Evolutionary conservation across 2,329 filamentous ascomycete species (phyloP).

Genomic region (Aspergillus fijiensis): DNA sequence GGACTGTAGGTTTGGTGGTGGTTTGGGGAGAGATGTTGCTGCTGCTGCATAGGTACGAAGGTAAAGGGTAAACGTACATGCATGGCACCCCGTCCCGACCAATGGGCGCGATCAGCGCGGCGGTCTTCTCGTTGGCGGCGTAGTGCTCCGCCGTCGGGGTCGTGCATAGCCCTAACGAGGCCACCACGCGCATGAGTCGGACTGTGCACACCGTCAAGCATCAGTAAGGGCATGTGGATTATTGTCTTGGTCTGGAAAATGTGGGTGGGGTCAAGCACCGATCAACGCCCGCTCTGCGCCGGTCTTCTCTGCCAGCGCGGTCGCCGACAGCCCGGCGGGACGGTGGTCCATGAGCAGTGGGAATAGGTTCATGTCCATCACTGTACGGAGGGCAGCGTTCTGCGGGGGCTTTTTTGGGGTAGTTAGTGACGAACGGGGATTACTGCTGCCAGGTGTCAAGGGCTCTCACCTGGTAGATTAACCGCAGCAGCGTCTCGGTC

Average conservation of each 20-base stretch:
- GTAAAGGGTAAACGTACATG: slow-evolving; percentile 23
- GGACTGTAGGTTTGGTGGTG: too few relatives aligned
- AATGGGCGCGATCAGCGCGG: slow-evolving; percentile 27
- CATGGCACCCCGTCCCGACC: slow-evolving; percentile 31
- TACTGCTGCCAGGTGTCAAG: background rate
- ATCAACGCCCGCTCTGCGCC: slow-evolving; percentile 32
- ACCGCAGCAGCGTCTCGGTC: slow-evolving; percentile 31
- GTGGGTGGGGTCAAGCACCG: slow-evolving; percentile 16
- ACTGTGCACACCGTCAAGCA: slow-evolving; percentile 13
- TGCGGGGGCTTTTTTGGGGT: slow-evolving; percentile 31
- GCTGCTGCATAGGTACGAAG: too few relatives aligned
- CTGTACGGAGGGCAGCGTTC: slow-evolving; percentile 32
- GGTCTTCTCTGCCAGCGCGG: slow-evolving; percentile 27
- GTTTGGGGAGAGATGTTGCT: too few relatives aligned
- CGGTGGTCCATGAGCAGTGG: slow-evolving; percentile 24
- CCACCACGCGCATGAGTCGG: slow-evolving; percentile 33
- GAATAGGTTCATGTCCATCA: slow-evolving; percentile 34
- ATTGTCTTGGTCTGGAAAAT: too few relatives aligned
- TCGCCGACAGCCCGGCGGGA: slow-evolving; percentile 25
- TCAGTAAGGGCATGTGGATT: too few relatives aligned
- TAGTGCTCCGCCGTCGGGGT: slow-evolving; percentile 24
- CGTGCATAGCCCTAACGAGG: slow-evolving; percentile 28
- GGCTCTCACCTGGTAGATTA: slow-evolving; percentile 35
- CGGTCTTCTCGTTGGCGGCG: slow-evolving; percentile 28
- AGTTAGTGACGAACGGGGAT: background rate